A percentile compares a stretch with the other conserved stretches of the same genome.
Conservation (phyloP, 1,284 basidiomycete genomes). For the Cystobasidiaceae sp. region DNA sequence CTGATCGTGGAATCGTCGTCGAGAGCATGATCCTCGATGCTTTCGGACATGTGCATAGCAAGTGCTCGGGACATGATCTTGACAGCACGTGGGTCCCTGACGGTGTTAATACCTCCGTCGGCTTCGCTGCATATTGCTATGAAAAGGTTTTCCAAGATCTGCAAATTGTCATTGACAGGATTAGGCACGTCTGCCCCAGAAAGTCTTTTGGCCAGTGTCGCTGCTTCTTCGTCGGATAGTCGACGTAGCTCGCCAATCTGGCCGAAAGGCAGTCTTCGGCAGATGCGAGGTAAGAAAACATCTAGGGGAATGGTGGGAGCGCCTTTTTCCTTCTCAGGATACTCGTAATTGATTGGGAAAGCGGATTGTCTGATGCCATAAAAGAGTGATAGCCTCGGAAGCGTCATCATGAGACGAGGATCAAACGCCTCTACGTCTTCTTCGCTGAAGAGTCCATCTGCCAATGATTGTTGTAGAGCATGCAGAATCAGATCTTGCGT, state of each 20-base stretch:
- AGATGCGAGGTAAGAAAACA: constrained; percentile 24
- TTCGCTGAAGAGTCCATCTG: background rate
- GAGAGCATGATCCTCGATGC: background rate
- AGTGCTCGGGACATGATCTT: constrained; percentile 12
- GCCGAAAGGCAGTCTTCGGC: constrained; percentile 2
- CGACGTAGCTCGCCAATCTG: background rate
- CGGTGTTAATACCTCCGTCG: background rate
- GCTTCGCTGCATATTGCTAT: background rate
- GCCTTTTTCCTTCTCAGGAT: background rate
- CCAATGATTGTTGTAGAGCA: constrained; percentile 10
- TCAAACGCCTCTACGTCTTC: constrained; percentile 20
- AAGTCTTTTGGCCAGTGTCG: background rate
- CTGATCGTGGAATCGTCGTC: constrained; percentile 16
- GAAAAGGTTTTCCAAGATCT: constrained; percentile 1
- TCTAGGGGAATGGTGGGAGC: background rate
- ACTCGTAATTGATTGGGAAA: background rate
- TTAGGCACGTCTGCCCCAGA: background rate
- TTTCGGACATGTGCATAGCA: background rate
- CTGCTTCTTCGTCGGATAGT: background rate
- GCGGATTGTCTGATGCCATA: constrained; percentile 8
- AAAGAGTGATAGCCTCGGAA: constrained; percentile 11
- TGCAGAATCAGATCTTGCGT: constrained; percentile 18
- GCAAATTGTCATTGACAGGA: too few species aligned
- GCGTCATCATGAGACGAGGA: constrained; percentile 17
- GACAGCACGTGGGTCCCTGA: background rate